phyloP scores from a whole-genome alignment of 1,284 basidiomycete genomes.

The Neolentinus lepideus region DNA sequence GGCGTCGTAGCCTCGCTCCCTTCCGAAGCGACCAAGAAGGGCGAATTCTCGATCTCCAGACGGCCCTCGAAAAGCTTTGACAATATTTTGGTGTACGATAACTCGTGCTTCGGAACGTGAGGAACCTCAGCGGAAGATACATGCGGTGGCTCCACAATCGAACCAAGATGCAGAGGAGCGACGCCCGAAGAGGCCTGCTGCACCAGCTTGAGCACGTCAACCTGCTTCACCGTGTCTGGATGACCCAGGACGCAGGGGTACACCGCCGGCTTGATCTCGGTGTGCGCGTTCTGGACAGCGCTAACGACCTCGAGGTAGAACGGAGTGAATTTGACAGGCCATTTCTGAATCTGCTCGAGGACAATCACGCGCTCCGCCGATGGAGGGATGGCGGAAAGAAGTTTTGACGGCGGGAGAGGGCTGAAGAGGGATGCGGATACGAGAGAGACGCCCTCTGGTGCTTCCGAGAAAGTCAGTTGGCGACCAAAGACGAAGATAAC shows the following conservation, averaged over 20 bases:
- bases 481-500: constrained; percentile 70
- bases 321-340: constrained; percentile 84
- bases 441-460: constrained; percentile 56
- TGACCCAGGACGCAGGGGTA: constrained; percentile 58
- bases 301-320: constrained; percentile 80
- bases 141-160: constrained; percentile 10
- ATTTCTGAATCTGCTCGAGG: constrained; percentile 73
- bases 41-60: constrained; percentile 83
- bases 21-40: constrained; percentile 59
- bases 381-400: constrained; percentile 59
- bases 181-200: constrained; percentile 27
- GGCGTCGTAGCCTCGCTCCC: constrained; percentile 79
- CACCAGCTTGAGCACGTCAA: constrained; percentile 43
- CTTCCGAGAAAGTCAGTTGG: constrained; percentile 28
- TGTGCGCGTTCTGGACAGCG: constrained; percentile 60
- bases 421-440: constrained; percentile 68
- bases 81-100: constrained; percentile 88
- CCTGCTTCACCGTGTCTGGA: constrained; percentile 30
- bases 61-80: constrained; percentile 78
- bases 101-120: constrained; percentile 82
- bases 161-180: constrained; percentile 39
- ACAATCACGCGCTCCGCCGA: constrained; percentile 73
- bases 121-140: constrained; percentile 19
- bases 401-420: constrained; percentile 62
- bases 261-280: constrained; percentile 42